A percentile compares a stretch with the other conserved stretches of the same genome.
These are phyloP conservation scores for Viola pubescens DNA, from an alignment of 441 rosid species.

Conservation along the genomic window DNA sequence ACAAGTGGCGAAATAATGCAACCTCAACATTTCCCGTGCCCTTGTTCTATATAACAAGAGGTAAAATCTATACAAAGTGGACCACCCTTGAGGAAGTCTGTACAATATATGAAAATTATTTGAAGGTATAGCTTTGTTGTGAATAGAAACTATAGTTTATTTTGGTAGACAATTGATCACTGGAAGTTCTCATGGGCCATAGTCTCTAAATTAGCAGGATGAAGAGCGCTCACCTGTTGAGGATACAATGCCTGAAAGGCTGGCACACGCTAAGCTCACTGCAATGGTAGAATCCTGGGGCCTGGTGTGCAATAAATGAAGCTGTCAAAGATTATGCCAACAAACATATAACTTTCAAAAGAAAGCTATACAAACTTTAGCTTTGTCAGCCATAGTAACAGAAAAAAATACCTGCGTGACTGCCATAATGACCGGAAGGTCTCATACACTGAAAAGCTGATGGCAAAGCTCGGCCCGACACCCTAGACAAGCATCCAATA, in stretches of 20 bases:
- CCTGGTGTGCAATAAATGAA: slow-evolving; percentile 30
- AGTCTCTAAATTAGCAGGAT: slow-evolving; percentile 10
- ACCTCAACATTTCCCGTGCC: slow-evolving; percentile 10
- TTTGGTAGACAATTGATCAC: too few relatives aligned
- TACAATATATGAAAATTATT: slow-evolving; percentile 8
- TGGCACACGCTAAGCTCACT: slow-evolving; percentile 83
- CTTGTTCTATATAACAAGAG: not conserved
- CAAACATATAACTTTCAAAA: too few relatives aligned
- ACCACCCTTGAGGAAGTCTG: slow-evolving; percentile 5
- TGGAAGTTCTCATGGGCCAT: too few relatives aligned
- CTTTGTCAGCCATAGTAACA: too few relatives aligned
- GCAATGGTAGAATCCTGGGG: slow-evolving; percentile 60
- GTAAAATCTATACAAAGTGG: not conserved
- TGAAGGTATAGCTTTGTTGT: slow-evolving; percentile 4
- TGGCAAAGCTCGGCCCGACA: slow-evolving; percentile 90
- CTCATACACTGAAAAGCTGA: slow-evolving; percentile 83
- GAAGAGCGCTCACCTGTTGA: slow-evolving; percentile 62
- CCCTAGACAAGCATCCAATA: slow-evolving; percentile 40
- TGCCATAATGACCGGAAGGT: slow-evolving; percentile 76
- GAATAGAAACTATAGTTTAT: not conserved
- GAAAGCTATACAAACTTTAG: too few relatives aligned
- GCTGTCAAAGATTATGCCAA: not conserved
- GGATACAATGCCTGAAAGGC: slow-evolving; percentile 87
- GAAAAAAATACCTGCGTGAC: slow-evolving; percentile 47
- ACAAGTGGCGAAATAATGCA: slow-evolving; percentile 1